Percentiles rank a stretch among this genome's conserved stretches.
Evolutionary conservation across 352 stramenopile species (phyloP).

Genomic region (Globisporangium echinulatum): DNA sequence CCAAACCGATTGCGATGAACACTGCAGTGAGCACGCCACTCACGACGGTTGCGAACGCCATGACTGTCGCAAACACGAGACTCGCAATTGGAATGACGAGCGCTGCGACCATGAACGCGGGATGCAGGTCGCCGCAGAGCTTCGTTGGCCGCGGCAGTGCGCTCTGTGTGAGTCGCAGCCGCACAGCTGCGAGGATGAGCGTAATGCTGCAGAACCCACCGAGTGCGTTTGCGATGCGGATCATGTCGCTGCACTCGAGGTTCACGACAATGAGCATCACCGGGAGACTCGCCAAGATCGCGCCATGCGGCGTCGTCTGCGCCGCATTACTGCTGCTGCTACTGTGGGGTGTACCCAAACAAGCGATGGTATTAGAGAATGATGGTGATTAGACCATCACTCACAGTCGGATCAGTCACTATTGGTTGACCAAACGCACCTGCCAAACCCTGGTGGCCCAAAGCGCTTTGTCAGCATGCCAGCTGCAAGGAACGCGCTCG

Average conservation of each 20-base stretch:
- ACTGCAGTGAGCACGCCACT: slow-evolving; percentile 29
- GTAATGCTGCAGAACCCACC: slow-evolving; percentile 33
- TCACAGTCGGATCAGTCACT: neutral
- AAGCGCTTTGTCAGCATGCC: slow-evolving; percentile 51
- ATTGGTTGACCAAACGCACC: slow-evolving; percentile 16
- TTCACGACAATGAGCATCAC: slow-evolving; percentile 56
- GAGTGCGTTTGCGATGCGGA: slow-evolving; percentile 47
- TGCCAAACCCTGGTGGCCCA: slow-evolving; percentile 31
- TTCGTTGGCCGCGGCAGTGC: slow-evolving; percentile 31
- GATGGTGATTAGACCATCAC: too few species aligned
- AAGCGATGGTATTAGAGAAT: neutral
- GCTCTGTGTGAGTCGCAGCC: slow-evolving; percentile 28
- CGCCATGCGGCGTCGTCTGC: slow-evolving; percentile 23
- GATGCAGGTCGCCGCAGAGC: slow-evolving; percentile 30
- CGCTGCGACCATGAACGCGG: slow-evolving; percentile 23
- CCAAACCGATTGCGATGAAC: slow-evolving; percentile 44
- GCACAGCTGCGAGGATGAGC: slow-evolving; percentile 33
- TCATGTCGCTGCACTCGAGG: slow-evolving; percentile 41
- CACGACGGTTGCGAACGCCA: slow-evolving; percentile 36
- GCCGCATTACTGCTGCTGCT: slow-evolving; percentile 16
- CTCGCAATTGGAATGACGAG: slow-evolving; percentile 28
- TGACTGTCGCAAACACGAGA: slow-evolving; percentile 26
- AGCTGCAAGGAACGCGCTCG: slow-evolving; percentile 45
- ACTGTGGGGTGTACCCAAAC: neutral
- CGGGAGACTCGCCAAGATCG: slow-evolving; percentile 48